Conservation (phyloP, 1,139 yeast species). For the Pichia sp. region DNA sequence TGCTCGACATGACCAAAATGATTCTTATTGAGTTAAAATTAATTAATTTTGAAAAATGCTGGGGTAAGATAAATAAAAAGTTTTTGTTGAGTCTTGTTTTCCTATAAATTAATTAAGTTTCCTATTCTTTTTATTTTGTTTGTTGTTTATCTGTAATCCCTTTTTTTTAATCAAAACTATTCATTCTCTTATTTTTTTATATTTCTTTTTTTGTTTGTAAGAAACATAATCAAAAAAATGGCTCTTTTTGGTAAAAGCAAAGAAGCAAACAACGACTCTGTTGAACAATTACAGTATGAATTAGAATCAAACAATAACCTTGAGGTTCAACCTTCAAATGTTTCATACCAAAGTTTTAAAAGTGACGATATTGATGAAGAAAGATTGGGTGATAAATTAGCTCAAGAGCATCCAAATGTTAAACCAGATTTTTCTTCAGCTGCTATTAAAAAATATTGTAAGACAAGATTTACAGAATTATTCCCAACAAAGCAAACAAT, state of each 20-base stretch:
- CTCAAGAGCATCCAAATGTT: constrained; percentile 10
- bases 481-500: constrained; percentile 35
- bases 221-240: background rate
- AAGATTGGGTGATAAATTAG: background rate
- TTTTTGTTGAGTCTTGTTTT: too few relatives aligned
- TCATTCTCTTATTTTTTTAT: too few relatives aligned
- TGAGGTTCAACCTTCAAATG: constrained; percentile 3
- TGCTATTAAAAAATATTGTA: constrained; percentile 32
- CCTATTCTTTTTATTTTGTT: too few relatives aligned
- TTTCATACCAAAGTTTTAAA: constrained; percentile 14
- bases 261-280: background rate
- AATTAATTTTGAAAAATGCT: too few relatives aligned
- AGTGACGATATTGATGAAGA: constrained; percentile 8
- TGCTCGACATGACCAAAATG: too few relatives aligned
- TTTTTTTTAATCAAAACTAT: too few relatives aligned
- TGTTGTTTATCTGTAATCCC: too few relatives aligned
- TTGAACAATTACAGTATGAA: background rate
- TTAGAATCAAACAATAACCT: background rate
- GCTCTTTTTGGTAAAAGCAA: background rate
- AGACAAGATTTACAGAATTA: constrained; percentile 38
- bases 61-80: too few relatives aligned
- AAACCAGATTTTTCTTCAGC: constrained; percentile 26
- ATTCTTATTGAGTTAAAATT: too few relatives aligned
- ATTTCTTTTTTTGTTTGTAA: too few relatives aligned
- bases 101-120: too few relatives aligned